Conservation (phyloP, 2,329 filamentous ascomycete genomes). For the Colletotrichum navitas region DNA sequence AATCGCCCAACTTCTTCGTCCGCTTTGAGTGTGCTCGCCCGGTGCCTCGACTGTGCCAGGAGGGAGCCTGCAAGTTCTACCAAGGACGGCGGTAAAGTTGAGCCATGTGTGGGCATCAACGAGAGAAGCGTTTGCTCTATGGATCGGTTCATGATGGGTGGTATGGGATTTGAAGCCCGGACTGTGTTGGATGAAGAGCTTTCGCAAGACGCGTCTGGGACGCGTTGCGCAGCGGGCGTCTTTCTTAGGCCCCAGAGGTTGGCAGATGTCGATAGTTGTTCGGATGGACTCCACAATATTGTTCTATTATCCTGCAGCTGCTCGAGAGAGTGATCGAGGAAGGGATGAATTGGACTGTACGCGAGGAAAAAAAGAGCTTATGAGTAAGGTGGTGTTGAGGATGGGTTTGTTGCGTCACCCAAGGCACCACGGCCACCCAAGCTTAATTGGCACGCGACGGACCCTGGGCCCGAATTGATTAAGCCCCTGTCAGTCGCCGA, state of each 20-base stretch:
- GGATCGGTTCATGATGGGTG: conserved; percentile 74
- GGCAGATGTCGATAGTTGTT: background rate
- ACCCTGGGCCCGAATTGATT: conserved; percentile 25
- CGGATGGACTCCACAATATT: background rate
- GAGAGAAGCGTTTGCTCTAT: conserved; percentile 80
- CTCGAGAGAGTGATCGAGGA: background rate
- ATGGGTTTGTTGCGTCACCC: conserved; percentile 40
- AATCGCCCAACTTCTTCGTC: conserved; percentile 90
- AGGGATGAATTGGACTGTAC: background rate
- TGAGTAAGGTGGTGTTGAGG: conserved; percentile 16
- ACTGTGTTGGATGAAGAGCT: conserved; percentile 4
- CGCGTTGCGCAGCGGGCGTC: conserved; percentile 14
- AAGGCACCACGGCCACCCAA: conserved; percentile 12
- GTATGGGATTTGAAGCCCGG: background rate
- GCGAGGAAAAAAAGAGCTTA: background rate
- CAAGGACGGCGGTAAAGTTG: conserved; percentile 76
- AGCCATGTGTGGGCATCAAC: conserved; percentile 79
- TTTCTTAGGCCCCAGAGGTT: background rate
- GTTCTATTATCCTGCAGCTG: background rate
- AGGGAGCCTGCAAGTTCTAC: conserved; percentile 79
- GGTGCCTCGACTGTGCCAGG: conserved; percentile 83
- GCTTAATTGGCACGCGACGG: conserved; percentile 33
- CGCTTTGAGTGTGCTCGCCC: conserved; percentile 81
- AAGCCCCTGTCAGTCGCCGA: conserved; percentile 36
- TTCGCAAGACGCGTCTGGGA: conserved; percentile 34